A percentile compares a stretch with the other conserved stretches of the same genome.
Conservation (phyloP, 176 grass and related monocot genomes). For the Carex parvula region DNA sequence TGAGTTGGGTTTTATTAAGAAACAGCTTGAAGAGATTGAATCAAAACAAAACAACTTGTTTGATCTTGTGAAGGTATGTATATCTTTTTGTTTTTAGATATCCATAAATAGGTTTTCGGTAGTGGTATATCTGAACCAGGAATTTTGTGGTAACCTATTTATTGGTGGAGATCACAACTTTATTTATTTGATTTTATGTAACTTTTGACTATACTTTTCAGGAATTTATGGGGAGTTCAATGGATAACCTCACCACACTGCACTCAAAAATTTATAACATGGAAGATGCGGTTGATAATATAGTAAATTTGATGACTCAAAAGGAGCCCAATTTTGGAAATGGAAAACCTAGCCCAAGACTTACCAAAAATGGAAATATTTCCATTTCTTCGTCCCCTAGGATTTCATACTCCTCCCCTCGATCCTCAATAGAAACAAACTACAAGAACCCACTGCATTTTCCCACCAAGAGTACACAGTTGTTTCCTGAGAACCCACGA, state of each 20-base stretch:
- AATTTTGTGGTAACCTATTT: conserved; percentile 4
- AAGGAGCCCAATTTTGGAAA: conserved; percentile 57
- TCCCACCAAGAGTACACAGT: conserved; percentile 55
- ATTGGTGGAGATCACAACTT: background rate
- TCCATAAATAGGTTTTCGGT: conserved; percentile 9
- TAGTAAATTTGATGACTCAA: conserved; percentile 55
- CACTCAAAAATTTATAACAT: conserved; percentile 80
- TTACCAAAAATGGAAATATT: conserved; percentile 64
- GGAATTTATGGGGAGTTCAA: conserved; percentile 69
- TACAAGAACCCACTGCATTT: conserved; percentile 45
- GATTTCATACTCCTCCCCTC: conserved; percentile 52
- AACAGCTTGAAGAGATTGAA: conserved; percentile 84
- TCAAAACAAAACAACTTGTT: conserved; percentile 68
- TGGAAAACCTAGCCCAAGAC: conserved; percentile 25
- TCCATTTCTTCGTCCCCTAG: conserved; percentile 62
- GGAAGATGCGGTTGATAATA: conserved; percentile 61
- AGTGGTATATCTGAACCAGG: background rate
- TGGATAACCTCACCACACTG: conserved; percentile 65
- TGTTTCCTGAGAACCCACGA: conserved; percentile 43
- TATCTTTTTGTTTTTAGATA: conserved; percentile 10
- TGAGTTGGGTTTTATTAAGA: conserved; percentile 69
- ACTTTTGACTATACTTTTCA: conserved; percentile 32
- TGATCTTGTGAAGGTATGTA: conserved; percentile 69
- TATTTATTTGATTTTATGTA: conserved; percentile 18
- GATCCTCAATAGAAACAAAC: conserved; percentile 50